Evolutionary conservation across 805 yeast species (phyloP).

Genomic region (Schizosaccharomyces pombe): ASM294v3 CU329670.1:5289001-5289500

Average conservation of each 20-base stretch:
- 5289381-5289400: slow-evolving; percentile 66
- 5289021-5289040: too few relatives aligned
- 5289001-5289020: too few relatives aligned
- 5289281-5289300: slow-evolving; percentile 82
- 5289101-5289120: slow-evolving; percentile 15
- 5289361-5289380: slow-evolving; percentile 93
- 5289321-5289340: slow-evolving; percentile 57
- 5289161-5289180: slow-evolving; percentile 88
- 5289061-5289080: slow-evolving; percentile 3
- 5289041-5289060: background rate
- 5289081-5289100: slow-evolving; percentile 4
- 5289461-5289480: slow-evolving; percentile 59
- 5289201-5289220: slow-evolving; percentile 85
- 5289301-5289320: slow-evolving; percentile 71
- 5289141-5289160: slow-evolving; percentile 57
- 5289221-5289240: slow-evolving; percentile 98
- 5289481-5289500: slow-evolving; percentile 91
- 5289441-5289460: slow-evolving; percentile 61
- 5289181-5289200: slow-evolving; percentile 86
- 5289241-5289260: slow-evolving; percentile 73
- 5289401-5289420: slow-evolving; percentile 77
- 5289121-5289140: slow-evolving; percentile 90
- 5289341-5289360: slow-evolving; percentile 68
- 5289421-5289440: slow-evolving; percentile 72
- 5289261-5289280: slow-evolving; percentile 77